These are phyloP conservation scores for Cetraspora pellucida DNA, from an alignment of 192 early-diverging fungal genomes.

Conservation along the genomic window DNA sequence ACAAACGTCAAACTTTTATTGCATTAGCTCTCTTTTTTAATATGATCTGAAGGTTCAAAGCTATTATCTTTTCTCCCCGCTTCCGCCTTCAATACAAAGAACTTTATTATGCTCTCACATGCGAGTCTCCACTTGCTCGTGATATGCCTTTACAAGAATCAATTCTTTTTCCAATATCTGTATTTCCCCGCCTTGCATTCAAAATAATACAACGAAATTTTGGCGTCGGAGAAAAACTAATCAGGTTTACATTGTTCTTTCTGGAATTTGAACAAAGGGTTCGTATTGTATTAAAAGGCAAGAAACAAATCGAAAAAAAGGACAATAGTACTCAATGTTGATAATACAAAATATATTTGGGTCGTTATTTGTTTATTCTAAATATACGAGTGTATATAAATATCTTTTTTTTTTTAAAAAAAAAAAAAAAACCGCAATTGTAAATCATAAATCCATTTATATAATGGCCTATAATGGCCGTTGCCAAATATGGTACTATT, in stretches of 20 bases:
- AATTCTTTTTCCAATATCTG: not conserved
- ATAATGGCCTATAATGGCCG: not conserved
- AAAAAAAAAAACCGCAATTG: constrained; percentile 12
- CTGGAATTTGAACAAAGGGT: not conserved
- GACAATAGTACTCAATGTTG: not conserved
- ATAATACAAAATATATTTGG: constrained; percentile 14
- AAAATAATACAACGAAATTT: not conserved
- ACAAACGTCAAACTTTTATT: constrained; percentile 28
- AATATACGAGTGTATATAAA: too few species aligned
- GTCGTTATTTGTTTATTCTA: not conserved
- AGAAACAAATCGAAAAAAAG: constrained; percentile 21
- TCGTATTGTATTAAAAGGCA: constrained; percentile 10
- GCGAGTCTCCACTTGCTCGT: not conserved
- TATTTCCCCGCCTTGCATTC: constrained; percentile 9
- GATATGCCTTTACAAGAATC: constrained; percentile 6
- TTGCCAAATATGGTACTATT: constrained; percentile 9
- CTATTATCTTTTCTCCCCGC: constrained; percentile 14
- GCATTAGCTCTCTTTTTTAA: constrained; percentile 9
- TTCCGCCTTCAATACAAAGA: constrained; percentile 13
- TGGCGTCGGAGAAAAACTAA: constrained; percentile 13
- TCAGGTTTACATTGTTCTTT: not conserved
- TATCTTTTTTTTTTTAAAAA: constrained; percentile 1
- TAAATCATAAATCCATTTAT: constrained; percentile 24
- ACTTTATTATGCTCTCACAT: constrained; percentile 4
- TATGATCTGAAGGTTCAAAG: constrained; percentile 12